Evolutionary conservation across 163 green algal species (phyloP).

Genomic region (Prototheca wickerhamii): DNA sequence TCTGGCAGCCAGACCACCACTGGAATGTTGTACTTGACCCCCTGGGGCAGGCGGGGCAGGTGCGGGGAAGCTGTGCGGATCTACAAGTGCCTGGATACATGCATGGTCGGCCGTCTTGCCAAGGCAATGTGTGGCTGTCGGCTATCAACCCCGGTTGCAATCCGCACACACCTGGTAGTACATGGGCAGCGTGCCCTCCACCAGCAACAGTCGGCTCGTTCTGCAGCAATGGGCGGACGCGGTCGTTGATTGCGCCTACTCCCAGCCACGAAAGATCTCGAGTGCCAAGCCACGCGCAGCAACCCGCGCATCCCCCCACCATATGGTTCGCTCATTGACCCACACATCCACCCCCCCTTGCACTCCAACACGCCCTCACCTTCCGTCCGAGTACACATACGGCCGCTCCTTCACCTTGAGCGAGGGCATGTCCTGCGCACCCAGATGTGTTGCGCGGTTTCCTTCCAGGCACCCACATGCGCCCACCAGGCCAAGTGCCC

Average conservation of each 20-base stretch:
- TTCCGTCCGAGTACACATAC: slow-evolving; percentile 62
- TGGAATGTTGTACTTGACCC: slow-evolving; percentile 89
- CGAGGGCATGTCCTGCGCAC: slow-evolving; percentile 39
- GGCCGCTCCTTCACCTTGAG: slow-evolving; percentile 30
- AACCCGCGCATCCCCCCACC: too few species aligned
- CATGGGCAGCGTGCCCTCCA: slow-evolving; percentile 82
- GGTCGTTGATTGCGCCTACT: too few species aligned
- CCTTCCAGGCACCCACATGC: not conserved
- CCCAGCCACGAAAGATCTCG: too few species aligned
- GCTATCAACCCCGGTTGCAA: slow-evolving; percentile 16
- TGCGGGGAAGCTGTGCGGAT: too few species aligned
- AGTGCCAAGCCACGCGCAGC: too few species aligned
- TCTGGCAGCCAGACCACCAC: slow-evolving; percentile 77
- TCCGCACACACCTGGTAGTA: slow-evolving; percentile 42
- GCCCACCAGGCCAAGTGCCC: not conserved
- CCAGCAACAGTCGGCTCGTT: slow-evolving; percentile 52
- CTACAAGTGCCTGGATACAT: too few species aligned
- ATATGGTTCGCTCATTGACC: too few species aligned
- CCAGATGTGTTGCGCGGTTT: not conserved
- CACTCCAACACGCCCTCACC: slow-evolving; percentile 26
- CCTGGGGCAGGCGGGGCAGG: slow-evolving; percentile 30
- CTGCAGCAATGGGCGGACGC: slow-evolving; percentile 27
- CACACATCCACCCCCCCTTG: not conserved
- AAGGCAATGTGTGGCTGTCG: not conserved
- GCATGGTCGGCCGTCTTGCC: not conserved